phyloP scores from a whole-genome alignment of 1,284 basidiomycete genomes.

The Tilletia horrida region DNA sequence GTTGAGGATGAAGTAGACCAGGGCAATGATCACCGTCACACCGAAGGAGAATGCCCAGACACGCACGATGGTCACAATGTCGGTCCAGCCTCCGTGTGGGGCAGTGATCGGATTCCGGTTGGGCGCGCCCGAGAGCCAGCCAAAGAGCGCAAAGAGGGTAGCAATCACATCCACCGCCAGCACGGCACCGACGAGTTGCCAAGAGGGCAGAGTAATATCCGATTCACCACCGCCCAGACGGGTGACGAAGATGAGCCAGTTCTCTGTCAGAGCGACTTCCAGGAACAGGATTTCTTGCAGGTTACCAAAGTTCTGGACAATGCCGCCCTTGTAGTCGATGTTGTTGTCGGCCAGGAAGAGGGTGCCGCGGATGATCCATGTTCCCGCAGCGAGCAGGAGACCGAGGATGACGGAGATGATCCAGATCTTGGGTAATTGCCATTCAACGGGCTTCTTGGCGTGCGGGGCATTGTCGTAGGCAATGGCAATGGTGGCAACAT shows the following conservation, averaged over 20 bases:
- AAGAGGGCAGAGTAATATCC: slow-evolving; percentile 58
- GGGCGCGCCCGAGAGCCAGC: slow-evolving; percentile 61
- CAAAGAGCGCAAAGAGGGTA: slow-evolving; percentile 60
- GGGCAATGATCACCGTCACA: slow-evolving; percentile 59
- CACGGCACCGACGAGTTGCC: slow-evolving; percentile 60
- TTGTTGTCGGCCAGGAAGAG: slow-evolving; percentile 56
- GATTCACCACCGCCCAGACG: slow-evolving; percentile 55
- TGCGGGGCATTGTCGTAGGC: slow-evolving; percentile 62
- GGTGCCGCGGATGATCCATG: slow-evolving; percentile 62
- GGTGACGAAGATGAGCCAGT: slow-evolving; percentile 62
- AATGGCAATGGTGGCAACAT: slow-evolving; percentile 60
- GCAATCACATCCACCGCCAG: slow-evolving; percentile 61
- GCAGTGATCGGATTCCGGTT: slow-evolving; percentile 56
- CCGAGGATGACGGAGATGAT: slow-evolving; percentile 60
- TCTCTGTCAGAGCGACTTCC: slow-evolving; percentile 62
- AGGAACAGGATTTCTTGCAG: slow-evolving; percentile 62
- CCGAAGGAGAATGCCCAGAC: slow-evolving; percentile 61
- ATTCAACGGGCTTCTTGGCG: slow-evolving; percentile 61
- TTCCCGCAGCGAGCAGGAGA: slow-evolving; percentile 59
- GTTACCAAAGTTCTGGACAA: slow-evolving; percentile 62
- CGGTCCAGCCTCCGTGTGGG: slow-evolving; percentile 56
- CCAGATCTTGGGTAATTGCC: slow-evolving; percentile 64
- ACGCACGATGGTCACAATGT: slow-evolving; percentile 62
- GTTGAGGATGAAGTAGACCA: slow-evolving; percentile 58
- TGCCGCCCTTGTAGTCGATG: slow-evolving; percentile 55